Conservation (phyloP, 2,329 filamentous ascomycete species). For the Tolypocladium endophyticum region DNA sequence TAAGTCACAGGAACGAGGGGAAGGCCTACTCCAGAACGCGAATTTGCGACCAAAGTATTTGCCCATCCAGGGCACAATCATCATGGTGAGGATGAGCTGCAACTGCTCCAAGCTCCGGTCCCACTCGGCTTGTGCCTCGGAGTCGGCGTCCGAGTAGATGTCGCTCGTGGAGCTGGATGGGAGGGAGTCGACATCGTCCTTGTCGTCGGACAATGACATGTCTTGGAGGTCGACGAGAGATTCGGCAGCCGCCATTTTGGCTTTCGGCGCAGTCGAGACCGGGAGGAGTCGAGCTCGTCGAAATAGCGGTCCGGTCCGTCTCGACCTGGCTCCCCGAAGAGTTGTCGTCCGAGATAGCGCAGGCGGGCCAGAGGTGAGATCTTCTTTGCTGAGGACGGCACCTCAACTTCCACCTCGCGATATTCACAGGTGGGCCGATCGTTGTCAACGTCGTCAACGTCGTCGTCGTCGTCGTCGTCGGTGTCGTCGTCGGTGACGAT, state of each 20-base stretch:
- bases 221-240: conserved; percentile 42
- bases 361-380: background rate
- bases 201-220: conserved; percentile 33
- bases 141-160: conserved; percentile 47
- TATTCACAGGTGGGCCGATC: background rate
- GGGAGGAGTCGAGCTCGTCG: background rate
- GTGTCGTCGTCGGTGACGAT: background rate
- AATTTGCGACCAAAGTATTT: conserved; percentile 93
- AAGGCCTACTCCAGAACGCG: conserved; percentile 83
- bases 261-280: background rate
- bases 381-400: background rate
- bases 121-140: conserved; percentile 92
- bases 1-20: background rate
- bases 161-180: conserved; percentile 52
- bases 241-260: conserved; percentile 25
- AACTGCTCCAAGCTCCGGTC: conserved; percentile 87
- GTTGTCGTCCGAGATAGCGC: background rate
- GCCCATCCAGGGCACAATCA: conserved; percentile 83
- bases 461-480: background rate
- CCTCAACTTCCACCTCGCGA: background rate
- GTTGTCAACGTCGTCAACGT: background rate
- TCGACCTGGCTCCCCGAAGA: background rate
- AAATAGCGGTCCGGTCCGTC: background rate
- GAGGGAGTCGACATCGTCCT: conserved; percentile 53
- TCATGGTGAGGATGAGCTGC: conserved; percentile 87